Evolutionary conservation across 257 asterid genomes (phyloP), one percentile per base, ranked within the genome.

Genomic region (Plectranthus barbatus): DNA sequence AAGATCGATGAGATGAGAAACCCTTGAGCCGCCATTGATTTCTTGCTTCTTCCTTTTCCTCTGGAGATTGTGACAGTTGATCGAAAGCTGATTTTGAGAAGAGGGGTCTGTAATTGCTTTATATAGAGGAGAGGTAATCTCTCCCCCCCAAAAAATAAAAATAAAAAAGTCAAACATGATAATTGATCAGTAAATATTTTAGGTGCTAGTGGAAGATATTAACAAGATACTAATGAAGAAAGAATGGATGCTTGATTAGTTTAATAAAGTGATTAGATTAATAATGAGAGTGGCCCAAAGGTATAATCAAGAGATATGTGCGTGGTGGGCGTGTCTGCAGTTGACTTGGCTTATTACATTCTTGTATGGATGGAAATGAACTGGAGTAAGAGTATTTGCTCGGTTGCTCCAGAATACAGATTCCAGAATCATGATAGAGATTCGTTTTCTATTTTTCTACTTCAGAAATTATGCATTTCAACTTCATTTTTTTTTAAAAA

Each of bases 291-390:
- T 75, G 80, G 72, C 80, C 71, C 73, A n/a, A 55, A 50, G 46
- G 65, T 53, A 47, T 65, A 48, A 49, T 61, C 73, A 75, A 59
- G 62, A 70, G 71, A 54, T 65, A 33, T 60, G 7, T 59, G 67
- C 5, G 26, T 45, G 20, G 17, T 17, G 9, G 34, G 10, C 33
- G 24, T 18, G 46, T 31, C 5, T 26, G 31, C 21, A 53, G 76
- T 67, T 76, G 74, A 67, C 74, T 71, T 76, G 58, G 68, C 70
- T 61, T 51, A 60, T 21, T 53, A 60, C 67, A 71, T 66, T 75
- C 70, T 60, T 60, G 74, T 56, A 36, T 34, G 59, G 53, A 61
- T 67, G 56, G 55, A 24, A 10, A 47, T 67, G 51, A 57, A 55
- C 58, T 49, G 49, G 49, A 67, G 19, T 23, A 31, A 17, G 14